These are phyloP conservation scores for Heimioporus punctisporus DNA, from an alignment of 1,284 basidiomycete species.

Conservation along the genomic window DNA sequence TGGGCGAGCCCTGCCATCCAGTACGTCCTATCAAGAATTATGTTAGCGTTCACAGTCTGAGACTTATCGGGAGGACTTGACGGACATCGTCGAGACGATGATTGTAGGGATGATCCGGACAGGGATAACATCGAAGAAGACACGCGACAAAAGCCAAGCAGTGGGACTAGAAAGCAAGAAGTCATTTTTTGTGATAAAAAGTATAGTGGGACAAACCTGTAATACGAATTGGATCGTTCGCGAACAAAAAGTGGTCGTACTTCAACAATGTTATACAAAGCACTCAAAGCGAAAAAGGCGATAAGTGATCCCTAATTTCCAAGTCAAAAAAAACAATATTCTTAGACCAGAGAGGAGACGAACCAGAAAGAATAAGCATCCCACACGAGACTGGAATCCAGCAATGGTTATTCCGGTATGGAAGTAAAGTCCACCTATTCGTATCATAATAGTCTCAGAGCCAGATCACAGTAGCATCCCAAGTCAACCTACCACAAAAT, in stretches of 20 bases:
- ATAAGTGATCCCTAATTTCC: constrained; percentile 72
- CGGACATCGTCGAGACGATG: constrained; percentile 76
- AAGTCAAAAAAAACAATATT: constrained; percentile 1
- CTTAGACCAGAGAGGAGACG: constrained; percentile 22
- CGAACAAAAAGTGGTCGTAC: constrained; percentile 84
- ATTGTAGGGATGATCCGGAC: constrained; percentile 85
- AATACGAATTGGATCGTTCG: constrained; percentile 82
- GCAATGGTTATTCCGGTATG: constrained; percentile 80
- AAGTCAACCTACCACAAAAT: constrained; percentile 61
- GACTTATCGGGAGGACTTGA: constrained; percentile 22
- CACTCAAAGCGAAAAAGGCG: constrained; percentile 87
- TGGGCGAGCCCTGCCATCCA: constrained; percentile 91
- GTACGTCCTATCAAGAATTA: constrained; percentile 57
- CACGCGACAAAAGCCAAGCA: constrained; percentile 84
- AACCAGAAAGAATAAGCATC: constrained; percentile 89
- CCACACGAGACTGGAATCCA: constrained; percentile 92
- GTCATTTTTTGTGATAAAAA: constrained; percentile 6
- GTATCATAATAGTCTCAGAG: neutral
- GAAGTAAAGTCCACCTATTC: constrained; percentile 79
- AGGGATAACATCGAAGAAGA: constrained; percentile 86
- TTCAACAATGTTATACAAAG: constrained; percentile 84
- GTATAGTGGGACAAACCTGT: constrained; percentile 50
- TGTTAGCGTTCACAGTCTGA: constrained; percentile 16
- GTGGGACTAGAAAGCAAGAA: constrained; percentile 56
- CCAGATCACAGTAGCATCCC: neutral